These are phyloP conservation scores for Nigrospora oryzae DNA, from an alignment of 2,329 filamentous ascomycete species.

Conservation along the genomic window DNA sequence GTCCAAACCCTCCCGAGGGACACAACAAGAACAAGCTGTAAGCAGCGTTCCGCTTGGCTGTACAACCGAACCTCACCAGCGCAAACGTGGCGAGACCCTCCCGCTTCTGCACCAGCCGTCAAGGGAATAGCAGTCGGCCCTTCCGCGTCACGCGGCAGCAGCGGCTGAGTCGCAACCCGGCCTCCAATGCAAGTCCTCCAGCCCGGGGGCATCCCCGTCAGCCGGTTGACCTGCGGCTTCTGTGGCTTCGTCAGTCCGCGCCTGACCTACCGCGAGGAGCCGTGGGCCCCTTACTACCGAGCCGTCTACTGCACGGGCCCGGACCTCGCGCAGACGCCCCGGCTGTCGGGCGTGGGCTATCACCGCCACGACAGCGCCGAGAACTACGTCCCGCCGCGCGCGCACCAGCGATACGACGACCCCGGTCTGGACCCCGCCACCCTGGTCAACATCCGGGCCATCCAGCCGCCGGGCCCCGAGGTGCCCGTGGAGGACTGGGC, in stretches of 20 bases:
- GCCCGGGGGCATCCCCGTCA: neutral
- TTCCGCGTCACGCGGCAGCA: too few relatives aligned
- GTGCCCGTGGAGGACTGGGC: conserved; percentile 5
- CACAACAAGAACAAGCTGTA: too few relatives aligned
- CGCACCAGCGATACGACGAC: conserved; percentile 13
- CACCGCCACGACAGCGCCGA: conserved; percentile 3
- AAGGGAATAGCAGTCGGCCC: too few relatives aligned
- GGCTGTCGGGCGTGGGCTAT: conserved; percentile 13
- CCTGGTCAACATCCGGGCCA: conserved; percentile 10
- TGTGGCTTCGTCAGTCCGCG: conserved; percentile 11
- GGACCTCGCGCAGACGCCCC: conserved; percentile 3
- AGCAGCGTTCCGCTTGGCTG: too few relatives aligned
- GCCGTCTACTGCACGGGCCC: conserved; percentile 13
- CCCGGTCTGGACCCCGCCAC: conserved; percentile 3
- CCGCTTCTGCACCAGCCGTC: too few relatives aligned
- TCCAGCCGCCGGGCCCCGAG: conserved; percentile 8
- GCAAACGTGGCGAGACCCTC: too few relatives aligned
- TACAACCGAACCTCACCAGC: too few relatives aligned
- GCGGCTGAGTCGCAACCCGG: too few relatives aligned
- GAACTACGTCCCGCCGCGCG: conserved; percentile 9
- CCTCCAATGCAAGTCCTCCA: neutral
- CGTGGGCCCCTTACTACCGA: conserved; percentile 13
- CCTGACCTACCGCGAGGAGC: conserved; percentile 2
- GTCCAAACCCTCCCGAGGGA: too few relatives aligned
- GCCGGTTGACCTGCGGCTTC: conserved; percentile 10